Evolutionary conservation across 164 flowering plant genomes (phyloP), one percentile per base, ranked within the genome.

Genomic region (Vitis cinerea): DNA sequence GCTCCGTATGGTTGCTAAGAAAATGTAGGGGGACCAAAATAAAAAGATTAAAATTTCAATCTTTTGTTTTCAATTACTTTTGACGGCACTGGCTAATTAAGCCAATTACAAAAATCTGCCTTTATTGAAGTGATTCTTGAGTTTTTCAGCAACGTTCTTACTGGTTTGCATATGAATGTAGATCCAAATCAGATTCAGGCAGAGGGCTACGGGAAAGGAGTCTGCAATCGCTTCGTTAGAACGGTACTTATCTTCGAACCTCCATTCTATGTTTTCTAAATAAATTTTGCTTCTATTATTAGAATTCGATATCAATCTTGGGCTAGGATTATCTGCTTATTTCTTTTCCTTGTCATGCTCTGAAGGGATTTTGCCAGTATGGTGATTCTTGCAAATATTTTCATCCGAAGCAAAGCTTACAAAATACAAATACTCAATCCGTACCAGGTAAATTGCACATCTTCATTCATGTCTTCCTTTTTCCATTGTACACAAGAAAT

Each of bases 331-430:
- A 13, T 71, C n/a, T 60, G 19, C 37, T 44, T 71, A 8, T 66
- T 58, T 6, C n/a, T 29, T 60, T 61, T 37, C 12, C 3, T 68
- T 17, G 14, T 73, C 63, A 17, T 70, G 14, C 16, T 69, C 55
- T 69, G 50, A 12, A 87, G 98, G 91, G 97, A 15, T 88, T 80
- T 57, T 91, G 95, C 77, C 95, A 74, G 17, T 91, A 80, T 64
- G 97, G 97, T 19, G 94, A 88, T 78, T 81, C 92, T 52, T 93
- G 98, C 72, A 93, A 78, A 65, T 93, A 91, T 70, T 68, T 77
- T 70, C 98, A 93, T 76, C 92, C 94, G 49, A 85, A 80, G 77
- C 86, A 70, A 63, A 78, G 67, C 49, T n/a, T 68, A 30, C 83
- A 74, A 68, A 67, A 29, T 63, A 11, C 74, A 15, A 67, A 9